phyloP scores from a whole-genome alignment of 495 filamentous ascomycete genomes.

The Neohortaea acidophila region DNA sequence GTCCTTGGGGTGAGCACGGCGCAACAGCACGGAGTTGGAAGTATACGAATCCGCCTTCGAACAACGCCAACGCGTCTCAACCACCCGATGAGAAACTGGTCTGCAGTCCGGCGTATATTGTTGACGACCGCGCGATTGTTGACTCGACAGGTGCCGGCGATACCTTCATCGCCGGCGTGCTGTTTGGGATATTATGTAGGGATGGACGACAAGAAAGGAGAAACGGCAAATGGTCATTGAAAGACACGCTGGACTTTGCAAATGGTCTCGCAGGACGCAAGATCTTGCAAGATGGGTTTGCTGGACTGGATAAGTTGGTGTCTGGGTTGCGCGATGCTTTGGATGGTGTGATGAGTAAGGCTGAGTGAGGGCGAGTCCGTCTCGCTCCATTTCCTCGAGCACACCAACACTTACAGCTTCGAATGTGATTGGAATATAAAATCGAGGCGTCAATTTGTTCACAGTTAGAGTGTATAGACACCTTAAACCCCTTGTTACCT shows the following conservation, averaged over 20 bases:
- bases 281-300: slow-evolving; percentile 1
- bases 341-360: too few species aligned
- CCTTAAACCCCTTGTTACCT: too few species aligned
- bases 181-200: neutral
- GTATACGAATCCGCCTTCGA: too few species aligned
- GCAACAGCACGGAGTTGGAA: too few species aligned
- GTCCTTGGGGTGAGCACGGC: neutral
- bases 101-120: neutral
- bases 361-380: too few species aligned
- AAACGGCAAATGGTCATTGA: neutral
- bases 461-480: too few species aligned
- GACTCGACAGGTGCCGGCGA: slow-evolving; percentile 1
- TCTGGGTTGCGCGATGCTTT: too few species aligned
- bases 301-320: neutral
- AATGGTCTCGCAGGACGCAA: slow-evolving; percentile 1
- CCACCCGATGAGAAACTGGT: neutral
- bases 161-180: neutral
- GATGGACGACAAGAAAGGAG: neutral
- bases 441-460: too few species aligned
- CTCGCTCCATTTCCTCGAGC: too few species aligned
- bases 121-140: neutral
- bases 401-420: too few species aligned
- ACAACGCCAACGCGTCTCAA: too few species aligned
- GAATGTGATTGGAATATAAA: too few species aligned
- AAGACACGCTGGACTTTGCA: neutral